phyloP scores from a whole-genome alignment of 345 rosid species.

The Populus alba region DNA sequence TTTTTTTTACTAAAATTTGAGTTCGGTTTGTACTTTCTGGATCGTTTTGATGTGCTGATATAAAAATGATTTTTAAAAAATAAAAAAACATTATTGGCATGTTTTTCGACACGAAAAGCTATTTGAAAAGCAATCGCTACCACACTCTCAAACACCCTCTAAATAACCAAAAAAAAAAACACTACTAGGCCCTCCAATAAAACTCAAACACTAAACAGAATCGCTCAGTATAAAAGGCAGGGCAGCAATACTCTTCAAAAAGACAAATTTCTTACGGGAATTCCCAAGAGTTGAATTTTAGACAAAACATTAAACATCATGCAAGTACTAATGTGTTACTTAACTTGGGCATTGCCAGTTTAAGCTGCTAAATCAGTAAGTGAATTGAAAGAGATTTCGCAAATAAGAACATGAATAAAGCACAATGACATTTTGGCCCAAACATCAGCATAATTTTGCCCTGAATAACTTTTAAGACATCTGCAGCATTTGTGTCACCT shows the following conservation, averaged over 20 bases:
- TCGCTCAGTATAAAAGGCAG: not conserved
- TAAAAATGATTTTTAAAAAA: no score
- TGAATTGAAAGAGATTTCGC: not conserved
- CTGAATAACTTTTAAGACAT: constrained; percentile 55
- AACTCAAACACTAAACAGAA: not conserved
- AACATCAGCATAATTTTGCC: not conserved
- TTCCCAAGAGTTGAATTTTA: not conserved
- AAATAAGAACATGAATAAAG: not conserved
- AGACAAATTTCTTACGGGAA: not conserved
- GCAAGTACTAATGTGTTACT: not conserved
- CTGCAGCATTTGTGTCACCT: constrained; percentile 48
- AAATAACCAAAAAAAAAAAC: not conserved
- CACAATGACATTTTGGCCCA: not conserved
- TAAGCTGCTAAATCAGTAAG: not conserved
- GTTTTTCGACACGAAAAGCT: no score
- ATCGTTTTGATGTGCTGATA: no score
- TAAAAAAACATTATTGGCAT: no score
- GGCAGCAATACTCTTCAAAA: not conserved
- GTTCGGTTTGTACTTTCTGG: no score
- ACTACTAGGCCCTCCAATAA: not conserved
- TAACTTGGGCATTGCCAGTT: not conserved
- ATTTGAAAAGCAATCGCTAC: no score
- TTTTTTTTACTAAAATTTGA: no score
- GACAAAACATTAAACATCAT: not conserved
- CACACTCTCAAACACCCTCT: no score